Evolutionary conservation across 257 asterid genomes (phyloP).

Genomic region (Solanum peruvianum): DNA sequence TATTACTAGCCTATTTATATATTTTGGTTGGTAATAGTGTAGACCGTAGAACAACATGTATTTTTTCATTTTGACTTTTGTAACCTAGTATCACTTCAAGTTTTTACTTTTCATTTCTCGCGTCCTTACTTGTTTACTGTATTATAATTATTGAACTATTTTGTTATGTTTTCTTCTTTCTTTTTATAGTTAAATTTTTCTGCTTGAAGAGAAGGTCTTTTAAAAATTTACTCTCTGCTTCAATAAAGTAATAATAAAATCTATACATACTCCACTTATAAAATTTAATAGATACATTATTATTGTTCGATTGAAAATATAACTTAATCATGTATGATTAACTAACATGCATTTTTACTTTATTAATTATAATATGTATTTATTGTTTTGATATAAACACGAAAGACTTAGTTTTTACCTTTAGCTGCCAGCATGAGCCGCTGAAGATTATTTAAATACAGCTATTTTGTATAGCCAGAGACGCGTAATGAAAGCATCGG

Average conservation of each 20-base stretch:
- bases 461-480: background rate
- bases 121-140: background rate
- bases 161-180: background rate
- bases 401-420: background rate
- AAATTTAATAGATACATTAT: too few relatives aligned
- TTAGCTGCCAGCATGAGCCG: background rate
- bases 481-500: background rate
- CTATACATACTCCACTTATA: too few relatives aligned
- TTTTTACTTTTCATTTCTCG: background rate
- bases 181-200: too few relatives aligned
- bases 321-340: too few relatives aligned
- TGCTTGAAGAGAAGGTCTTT: background rate
- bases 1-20: background rate
- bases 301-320: too few relatives aligned
- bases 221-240: fast-evolving
- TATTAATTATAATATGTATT: too few relatives aligned
- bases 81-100: background rate
- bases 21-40: background rate
- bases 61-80: background rate
- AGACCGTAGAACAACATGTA: background rate
- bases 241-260: too few relatives aligned
- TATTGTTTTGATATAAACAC: too few relatives aligned
- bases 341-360: too few relatives aligned
- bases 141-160: background rate
- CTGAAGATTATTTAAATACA: background rate